Base-by-base conservation (phyloP, 108 stramenopile genomes). In the Discostella pseudostelligera region DNA sequence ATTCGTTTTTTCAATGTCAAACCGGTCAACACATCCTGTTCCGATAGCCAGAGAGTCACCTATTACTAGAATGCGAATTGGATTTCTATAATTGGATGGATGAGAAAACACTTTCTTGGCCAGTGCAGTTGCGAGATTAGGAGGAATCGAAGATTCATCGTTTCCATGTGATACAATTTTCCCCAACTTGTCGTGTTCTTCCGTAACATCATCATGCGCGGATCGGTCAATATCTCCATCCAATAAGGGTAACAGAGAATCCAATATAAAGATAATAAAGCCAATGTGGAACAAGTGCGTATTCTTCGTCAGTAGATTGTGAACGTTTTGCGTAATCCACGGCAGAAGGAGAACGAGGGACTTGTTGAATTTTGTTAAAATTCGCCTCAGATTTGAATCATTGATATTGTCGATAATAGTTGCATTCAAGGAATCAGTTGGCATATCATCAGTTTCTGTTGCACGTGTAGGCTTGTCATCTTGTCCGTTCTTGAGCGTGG, bases 21-120 rank as follows among this genome's bases (percentile, higher is more conserved):
- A 84, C 2, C 45, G 36, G 42, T 83, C 67, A 24, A 84, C 44
- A 14, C 76, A 78, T 10, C 86, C 86, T 39, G 84, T 65, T 22
- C 86, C 86, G 20, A 84, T 67, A 0, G 81, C 81, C 47, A 87
- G 36, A 32, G 83, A 84, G 69, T 87, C 86, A 43, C 86, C 86
- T 61, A 87, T 80, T 0, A 84, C 81, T 1, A 87, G 40, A 8
- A 87, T 54, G 17, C 73, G 67, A 46, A 76, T 36, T 16, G 75
- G 75, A 35, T 80, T 58, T 16, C 60, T 46, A 19, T 62, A 3
- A n/a, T n/a, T 43, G n/a, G 42, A 43, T n/a, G 9, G 9, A 43
- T 2, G n/a, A 43, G 42, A 43, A n/a, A 8, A 2, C 12, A 12
- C 62, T 29, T 63, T 70, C 24, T 39, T 53, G 61, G 24, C 32